A percentile compares a stretch with the other conserved stretches of the same genome.
Conservation (phyloP, 768 basidiomycete genomes). For the Trametes sanguinea region DNA sequence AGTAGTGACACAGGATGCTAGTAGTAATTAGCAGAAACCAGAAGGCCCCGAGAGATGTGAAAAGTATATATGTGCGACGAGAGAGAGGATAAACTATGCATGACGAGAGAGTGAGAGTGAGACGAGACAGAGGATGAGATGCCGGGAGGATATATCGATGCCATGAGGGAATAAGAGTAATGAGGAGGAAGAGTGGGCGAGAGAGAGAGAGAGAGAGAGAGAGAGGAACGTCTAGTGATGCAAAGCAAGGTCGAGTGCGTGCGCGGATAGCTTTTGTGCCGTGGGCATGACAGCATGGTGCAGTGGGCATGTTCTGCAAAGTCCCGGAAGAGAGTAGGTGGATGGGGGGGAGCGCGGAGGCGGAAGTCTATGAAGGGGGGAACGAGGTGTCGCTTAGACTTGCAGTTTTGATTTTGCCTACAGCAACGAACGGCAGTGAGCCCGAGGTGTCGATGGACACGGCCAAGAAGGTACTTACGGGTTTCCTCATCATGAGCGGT, state of each 20-base stretch:
- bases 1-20: slow-evolving; percentile 23
- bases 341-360: background rate
- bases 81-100: slow-evolving; percentile 19
- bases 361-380: slow-evolving; percentile 24
- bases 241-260: slow-evolving; percentile 25
- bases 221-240: slow-evolving; percentile 27
- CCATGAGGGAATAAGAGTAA: slow-evolving; percentile 26
- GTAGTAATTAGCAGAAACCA: slow-evolving; percentile 22
- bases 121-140: slow-evolving; percentile 9
- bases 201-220: slow-evolving; percentile 8
- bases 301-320: slow-evolving; percentile 27
- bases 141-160: slow-evolving; percentile 24
- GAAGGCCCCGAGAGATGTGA: slow-evolving; percentile 20
- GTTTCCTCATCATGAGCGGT: slow-evolving; percentile 38
- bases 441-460: background rate
- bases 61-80: slow-evolving; percentile 7
- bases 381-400: slow-evolving; percentile 22
- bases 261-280: slow-evolving; percentile 28
- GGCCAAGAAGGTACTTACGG: slow-evolving; percentile 27
- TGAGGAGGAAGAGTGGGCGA: background rate
- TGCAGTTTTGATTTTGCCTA: slow-evolving; percentile 34
- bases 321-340: slow-evolving; percentile 23
- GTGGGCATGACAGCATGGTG: slow-evolving; percentile 14
- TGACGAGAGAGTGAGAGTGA: slow-evolving; percentile 13
- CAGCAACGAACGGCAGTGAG: background rate